phyloP scores from a whole-genome alignment of 2,329 filamentous ascomycete species.

The Botrytis galanthina region DNA sequence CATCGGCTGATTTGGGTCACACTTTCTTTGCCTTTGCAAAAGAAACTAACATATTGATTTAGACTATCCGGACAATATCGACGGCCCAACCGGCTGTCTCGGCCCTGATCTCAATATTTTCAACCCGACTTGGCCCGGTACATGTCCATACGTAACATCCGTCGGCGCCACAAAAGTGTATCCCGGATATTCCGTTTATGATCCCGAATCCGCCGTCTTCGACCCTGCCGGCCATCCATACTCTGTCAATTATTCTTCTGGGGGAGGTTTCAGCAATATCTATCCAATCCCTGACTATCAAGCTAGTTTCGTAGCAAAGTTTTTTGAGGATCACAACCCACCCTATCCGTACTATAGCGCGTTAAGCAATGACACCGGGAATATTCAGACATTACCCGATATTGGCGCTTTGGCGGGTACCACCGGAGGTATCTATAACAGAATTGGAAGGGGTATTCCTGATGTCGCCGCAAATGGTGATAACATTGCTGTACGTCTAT shows the following conservation, averaged over 20 bases:
- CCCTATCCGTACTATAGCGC: slow-evolving; percentile 28
- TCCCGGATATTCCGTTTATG: slow-evolving; percentile 40
- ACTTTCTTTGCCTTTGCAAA: background rate
- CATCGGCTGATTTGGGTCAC: background rate
- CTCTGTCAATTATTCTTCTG: slow-evolving; percentile 39
- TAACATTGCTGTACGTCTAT: slow-evolving; percentile 33
- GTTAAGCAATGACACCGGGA: slow-evolving; percentile 23
- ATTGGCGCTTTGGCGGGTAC: slow-evolving; percentile 24
- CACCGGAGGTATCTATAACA: slow-evolving; percentile 26
- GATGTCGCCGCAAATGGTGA: slow-evolving; percentile 42
- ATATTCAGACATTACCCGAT: slow-evolving; percentile 25
- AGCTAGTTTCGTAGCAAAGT: slow-evolving; percentile 41
- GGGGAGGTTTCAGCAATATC: slow-evolving; percentile 49
- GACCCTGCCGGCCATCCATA: slow-evolving; percentile 25
- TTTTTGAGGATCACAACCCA: slow-evolving; percentile 40
- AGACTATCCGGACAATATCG: slow-evolving; percentile 25
- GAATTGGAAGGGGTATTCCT: slow-evolving; percentile 40
- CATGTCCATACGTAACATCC: slow-evolving; percentile 45
- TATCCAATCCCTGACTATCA: slow-evolving; percentile 47
- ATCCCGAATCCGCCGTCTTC: slow-evolving; percentile 34
- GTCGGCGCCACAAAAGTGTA: slow-evolving; percentile 40
- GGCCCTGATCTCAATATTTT: slow-evolving; percentile 51
- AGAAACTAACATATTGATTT: slow-evolving; percentile 3
- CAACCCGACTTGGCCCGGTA: slow-evolving; percentile 43
- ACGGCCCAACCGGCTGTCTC: slow-evolving; percentile 38